Evolutionary conservation across 139 green algal genomes (phyloP).

Genomic region (Desmodesmus armatus): DNA sequence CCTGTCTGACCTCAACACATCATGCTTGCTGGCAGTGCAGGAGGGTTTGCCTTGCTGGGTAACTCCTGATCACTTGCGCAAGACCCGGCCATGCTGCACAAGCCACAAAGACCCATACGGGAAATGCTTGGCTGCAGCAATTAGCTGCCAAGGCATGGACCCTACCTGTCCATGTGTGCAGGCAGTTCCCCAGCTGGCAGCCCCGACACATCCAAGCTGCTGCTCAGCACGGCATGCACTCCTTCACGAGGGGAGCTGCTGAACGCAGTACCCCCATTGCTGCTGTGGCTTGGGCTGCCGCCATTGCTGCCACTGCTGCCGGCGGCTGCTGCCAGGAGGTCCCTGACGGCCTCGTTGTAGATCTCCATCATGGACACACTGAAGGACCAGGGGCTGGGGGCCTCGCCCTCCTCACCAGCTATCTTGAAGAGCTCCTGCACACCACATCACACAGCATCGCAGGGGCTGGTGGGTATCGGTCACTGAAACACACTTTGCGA

Average conservation of each 20-base stretch:
- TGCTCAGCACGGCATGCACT: too few species aligned
- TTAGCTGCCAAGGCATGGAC: neutral
- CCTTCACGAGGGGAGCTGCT: neutral
- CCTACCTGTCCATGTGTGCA: slow-evolving; percentile 52
- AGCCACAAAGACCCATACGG: neutral
- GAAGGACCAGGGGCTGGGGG: slow-evolving; percentile 46
- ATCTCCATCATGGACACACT: slow-evolving; percentile 74
- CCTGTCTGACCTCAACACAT: neutral
- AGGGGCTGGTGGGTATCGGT: too few species aligned
- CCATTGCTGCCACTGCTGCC: neutral
- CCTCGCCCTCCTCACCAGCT: slow-evolving; percentile 49
- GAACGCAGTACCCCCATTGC: too few species aligned
- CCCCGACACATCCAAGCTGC: slow-evolving; percentile 56
- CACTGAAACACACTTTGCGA: too few species aligned
- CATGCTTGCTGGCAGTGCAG: neutral
- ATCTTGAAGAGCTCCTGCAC: slow-evolving; percentile 61
- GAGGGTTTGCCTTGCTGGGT: neutral
- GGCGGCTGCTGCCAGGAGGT: slow-evolving; percentile 63
- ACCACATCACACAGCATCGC: neutral
- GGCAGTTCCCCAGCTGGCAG: slow-evolving; percentile 63
- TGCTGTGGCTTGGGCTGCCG: slow-evolving; percentile 17
- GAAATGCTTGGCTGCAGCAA: neutral
- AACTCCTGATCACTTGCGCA: neutral
- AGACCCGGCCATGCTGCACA: neutral
- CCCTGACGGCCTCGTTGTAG: slow-evolving; percentile 78